A percentile compares a stretch with the other conserved stretches of the same genome.
Evolutionary conservation across 345 rosid genomes (phyloP).

Genomic region (Anacardium occidentale): DNA sequence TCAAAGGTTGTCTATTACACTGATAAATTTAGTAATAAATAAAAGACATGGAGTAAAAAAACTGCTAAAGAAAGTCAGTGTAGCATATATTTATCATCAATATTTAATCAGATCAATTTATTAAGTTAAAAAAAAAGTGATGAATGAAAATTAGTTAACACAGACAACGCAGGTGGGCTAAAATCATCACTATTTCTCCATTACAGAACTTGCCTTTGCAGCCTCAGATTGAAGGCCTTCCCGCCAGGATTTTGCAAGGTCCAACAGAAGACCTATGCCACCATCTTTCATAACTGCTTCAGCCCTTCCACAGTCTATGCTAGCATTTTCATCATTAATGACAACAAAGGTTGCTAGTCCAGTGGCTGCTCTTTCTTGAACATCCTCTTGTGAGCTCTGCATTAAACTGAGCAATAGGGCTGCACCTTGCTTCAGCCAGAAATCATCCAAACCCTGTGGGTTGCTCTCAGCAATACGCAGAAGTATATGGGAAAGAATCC

Average conservation of each 20-base stretch:
- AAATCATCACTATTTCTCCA: not conserved
- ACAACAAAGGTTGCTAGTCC: conserved; percentile 88
- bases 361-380: conserved; percentile 89
- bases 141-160: conserved; percentile 7
- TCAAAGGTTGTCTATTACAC: conserved; percentile 8
- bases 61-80: not conserved
- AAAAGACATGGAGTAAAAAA: not conserved
- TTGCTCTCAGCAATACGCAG: conserved; percentile 69
- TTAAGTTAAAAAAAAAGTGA: not conserved
- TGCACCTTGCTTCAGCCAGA: conserved; percentile 89
- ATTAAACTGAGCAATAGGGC: conserved; percentile 62
- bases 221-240: conserved; percentile 91
- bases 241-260: conserved; percentile 81
- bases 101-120: conserved; percentile 13
- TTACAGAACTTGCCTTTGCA: conserved; percentile 53
- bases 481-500: conserved; percentile 74
- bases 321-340: conserved; percentile 77
- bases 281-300: conserved; percentile 84
- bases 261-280: conserved; percentile 66
- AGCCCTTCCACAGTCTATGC: conserved; percentile 78
- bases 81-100: not conserved
- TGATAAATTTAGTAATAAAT: conserved; percentile 6
- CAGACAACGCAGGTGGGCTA: not conserved
- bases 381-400: conserved; percentile 83
- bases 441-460: conserved; percentile 63